A percentile compares a stretch with the other conserved stretches of the same genome.
These are phyloP conservation scores for Endothia cerciana DNA, from an alignment of 2,329 filamentous ascomycete genomes.

Conservation along the genomic window DNA sequence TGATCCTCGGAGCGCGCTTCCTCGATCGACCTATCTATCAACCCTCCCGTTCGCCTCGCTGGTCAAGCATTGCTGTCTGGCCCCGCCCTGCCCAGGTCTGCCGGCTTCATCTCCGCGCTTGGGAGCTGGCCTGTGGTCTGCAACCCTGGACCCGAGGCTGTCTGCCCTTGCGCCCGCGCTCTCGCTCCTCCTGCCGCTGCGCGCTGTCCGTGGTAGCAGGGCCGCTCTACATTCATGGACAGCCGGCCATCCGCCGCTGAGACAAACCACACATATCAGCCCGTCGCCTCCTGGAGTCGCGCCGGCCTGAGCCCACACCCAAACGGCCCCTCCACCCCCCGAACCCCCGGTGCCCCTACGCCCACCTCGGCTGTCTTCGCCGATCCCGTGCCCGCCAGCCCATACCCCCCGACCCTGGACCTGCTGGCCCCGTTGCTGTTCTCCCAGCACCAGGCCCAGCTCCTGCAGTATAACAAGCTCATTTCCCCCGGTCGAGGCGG, in stretches of 20 bases:
- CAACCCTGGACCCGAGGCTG: neutral
- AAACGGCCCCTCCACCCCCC: slow-evolving; percentile 36
- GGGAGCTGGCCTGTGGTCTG: slow-evolving; percentile 6
- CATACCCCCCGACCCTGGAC: slow-evolving; percentile 45
- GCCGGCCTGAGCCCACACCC: slow-evolving; percentile 29
- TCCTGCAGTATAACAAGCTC: slow-evolving; percentile 68
- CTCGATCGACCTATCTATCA: neutral
- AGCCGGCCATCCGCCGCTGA: slow-evolving; percentile 54
- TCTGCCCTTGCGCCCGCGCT: slow-evolving; percentile 7
- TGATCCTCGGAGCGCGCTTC: neutral
- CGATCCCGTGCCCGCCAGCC: slow-evolving; percentile 36
- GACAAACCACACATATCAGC: slow-evolving; percentile 51
- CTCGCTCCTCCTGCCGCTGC: slow-evolving; percentile 19
- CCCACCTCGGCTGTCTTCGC: slow-evolving; percentile 38
- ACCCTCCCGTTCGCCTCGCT: neutral
- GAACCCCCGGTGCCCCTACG: slow-evolving; percentile 38
- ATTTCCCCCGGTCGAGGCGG: slow-evolving; percentile 58
- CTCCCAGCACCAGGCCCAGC: slow-evolving; percentile 65
- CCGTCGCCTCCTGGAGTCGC: slow-evolving; percentile 45
- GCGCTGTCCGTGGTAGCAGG: slow-evolving; percentile 17
- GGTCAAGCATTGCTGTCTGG: neutral
- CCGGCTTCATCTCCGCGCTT: neutral
- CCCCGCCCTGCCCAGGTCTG: neutral
- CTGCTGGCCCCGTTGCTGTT: slow-evolving; percentile 62
- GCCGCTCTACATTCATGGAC: slow-evolving; percentile 50